Base-by-base conservation (phyloP, 2,329 filamentous ascomycete species). In the Pseudocercospora fuligena region DNA sequence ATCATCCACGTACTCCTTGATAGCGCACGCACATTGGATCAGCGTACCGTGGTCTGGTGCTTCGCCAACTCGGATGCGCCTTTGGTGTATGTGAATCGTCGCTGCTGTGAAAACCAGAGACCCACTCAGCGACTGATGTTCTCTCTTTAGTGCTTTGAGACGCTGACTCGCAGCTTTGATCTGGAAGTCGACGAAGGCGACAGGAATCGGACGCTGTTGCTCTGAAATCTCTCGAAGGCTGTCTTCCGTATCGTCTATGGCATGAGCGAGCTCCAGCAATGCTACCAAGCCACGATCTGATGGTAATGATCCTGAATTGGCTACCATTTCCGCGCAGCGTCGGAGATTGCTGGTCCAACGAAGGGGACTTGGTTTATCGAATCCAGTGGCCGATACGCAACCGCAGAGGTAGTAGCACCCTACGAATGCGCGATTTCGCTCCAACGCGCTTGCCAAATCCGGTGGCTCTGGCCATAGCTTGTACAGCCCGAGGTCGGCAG, bases 1-100 rank as follows among this genome's bases (percentile, higher is more conserved):
- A n/a, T 72, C 70, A 56, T 75, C 74, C 16, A 74, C 46, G 61
- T 74, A 76, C 12, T 74, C 73, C 61, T 75, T 75, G 60, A 74
- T 67, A 16, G 65, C 61, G 60, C 71, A 70, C 4, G 73, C 72
- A 23, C 65, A 69, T 58, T 74, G 72, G 8, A 75, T 73, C 27
- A 76, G 63, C 36, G 65, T 66, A 2, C 70, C 57, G 3, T 70
- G 67, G 46, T 73, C 69, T 23, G 68, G 61, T 21, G 58, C 65
- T 7, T 63, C 62, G 47, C 65, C 68, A 7, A 64, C 54, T 53
- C 69, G 66, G 14, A 75, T 59, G 12, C 70, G 40, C 19, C 69
- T 63, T 19, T 73, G 69, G 25, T 74, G 64, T 16, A 68, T 47
- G 36, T 73, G 72, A 9, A 73, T 70, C 7, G 59, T 68, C 2